phyloP scores from a whole-genome alignment of 1,284 basidiomycete genomes.

The Omphalotus olearius region DNA sequence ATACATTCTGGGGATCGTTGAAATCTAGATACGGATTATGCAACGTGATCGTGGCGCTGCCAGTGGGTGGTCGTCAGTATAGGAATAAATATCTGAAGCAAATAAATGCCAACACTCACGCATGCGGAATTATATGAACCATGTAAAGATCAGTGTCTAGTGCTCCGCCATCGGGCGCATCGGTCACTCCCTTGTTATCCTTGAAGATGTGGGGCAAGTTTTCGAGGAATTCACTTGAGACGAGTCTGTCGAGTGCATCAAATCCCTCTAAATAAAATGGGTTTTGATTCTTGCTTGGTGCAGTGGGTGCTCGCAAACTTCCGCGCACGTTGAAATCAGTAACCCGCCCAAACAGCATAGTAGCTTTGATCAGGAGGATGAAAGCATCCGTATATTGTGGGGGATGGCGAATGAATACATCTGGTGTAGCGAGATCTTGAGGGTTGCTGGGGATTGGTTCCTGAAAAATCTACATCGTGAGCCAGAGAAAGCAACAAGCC shows the following conservation, averaged over 20 bases:
- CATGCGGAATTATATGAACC: constrained; percentile 79
- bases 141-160: constrained; percentile 80
- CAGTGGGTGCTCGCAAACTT: constrained; percentile 54
- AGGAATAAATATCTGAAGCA: constrained; percentile 2
- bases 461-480: constrained; percentile 28
- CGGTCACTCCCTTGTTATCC: constrained; percentile 55
- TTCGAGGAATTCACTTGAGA: constrained; percentile 60
- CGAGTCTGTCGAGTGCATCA: constrained; percentile 60
- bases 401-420: constrained; percentile 65
- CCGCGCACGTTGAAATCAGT: constrained; percentile 78
- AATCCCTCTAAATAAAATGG: constrained; percentile 65
- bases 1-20: constrained; percentile 54
- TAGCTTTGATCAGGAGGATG: constrained; percentile 70
- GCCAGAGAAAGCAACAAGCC: neutral
- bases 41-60: constrained; percentile 79
- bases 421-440: constrained; percentile 58
- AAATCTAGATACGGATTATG: constrained; percentile 80
- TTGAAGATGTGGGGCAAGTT: constrained; percentile 65
- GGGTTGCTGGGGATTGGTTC: constrained; percentile 60
- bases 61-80: neutral
- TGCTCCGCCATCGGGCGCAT: constrained; percentile 46
- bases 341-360: constrained; percentile 78
- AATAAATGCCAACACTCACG: constrained; percentile 45
- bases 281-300: constrained; percentile 61
- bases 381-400: constrained; percentile 77